These are phyloP conservation scores for Trebouxia sp. DNA, from an alignment of 139 green algal species.

Conservation along the genomic window DNA sequence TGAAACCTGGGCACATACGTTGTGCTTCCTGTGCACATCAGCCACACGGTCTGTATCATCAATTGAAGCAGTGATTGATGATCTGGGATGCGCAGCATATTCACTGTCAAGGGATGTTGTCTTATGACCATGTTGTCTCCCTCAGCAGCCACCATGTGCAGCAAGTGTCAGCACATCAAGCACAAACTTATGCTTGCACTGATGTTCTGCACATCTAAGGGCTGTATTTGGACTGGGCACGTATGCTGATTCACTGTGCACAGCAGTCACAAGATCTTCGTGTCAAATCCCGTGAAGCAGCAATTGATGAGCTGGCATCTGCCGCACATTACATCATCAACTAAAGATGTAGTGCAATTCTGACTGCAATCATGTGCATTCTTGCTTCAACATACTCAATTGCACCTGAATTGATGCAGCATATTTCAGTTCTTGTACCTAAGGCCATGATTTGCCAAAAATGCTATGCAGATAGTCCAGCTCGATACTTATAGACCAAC, in stretches of 20 bases:
- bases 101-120: not conserved
- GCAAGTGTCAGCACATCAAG: not conserved
- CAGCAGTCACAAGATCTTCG: constrained; percentile 15
- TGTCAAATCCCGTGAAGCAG: constrained; percentile 8
- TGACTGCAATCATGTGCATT: constrained; percentile 16
- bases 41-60: not conserved
- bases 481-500: constrained; percentile 23
- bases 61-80: constrained; percentile 4
- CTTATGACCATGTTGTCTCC: not conserved
- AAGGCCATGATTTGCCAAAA: constrained; percentile 11
- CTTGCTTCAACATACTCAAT: constrained; percentile 20
- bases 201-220: too few relatives aligned
- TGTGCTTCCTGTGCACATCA: constrained; percentile 9
- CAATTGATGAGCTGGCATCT: constrained; percentile 24
- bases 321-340: constrained; percentile 15
- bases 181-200: too few relatives aligned
- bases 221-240: too few relatives aligned
- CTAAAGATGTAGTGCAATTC: constrained; percentile 26
- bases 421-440: constrained; percentile 4
- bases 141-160: not conserved
- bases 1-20: constrained; percentile 4
- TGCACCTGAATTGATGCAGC: constrained; percentile 23
- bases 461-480: constrained; percentile 18
- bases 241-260: too few relatives aligned
- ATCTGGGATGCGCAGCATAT: constrained; percentile 2